Conservation (phyloP, 345 rosid species). For the Salix purpurea region DNA sequence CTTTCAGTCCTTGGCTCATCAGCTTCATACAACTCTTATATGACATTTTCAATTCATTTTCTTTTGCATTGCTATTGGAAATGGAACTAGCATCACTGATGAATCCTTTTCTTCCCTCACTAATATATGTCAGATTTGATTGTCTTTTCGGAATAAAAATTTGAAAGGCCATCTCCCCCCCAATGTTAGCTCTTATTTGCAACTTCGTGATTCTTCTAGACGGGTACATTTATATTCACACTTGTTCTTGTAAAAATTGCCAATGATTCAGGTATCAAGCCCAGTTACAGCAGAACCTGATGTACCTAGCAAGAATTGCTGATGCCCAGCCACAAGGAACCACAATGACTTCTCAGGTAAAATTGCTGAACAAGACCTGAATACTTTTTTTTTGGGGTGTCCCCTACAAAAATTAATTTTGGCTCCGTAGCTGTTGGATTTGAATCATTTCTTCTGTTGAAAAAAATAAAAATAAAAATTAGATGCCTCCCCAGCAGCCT, state of each 20-base stretch:
- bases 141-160: not conserved
- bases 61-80: not conserved
- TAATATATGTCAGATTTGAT: not conserved
- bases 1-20: not conserved
- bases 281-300: slow-evolving; percentile 38
- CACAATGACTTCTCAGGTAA: slow-evolving; percentile 24
- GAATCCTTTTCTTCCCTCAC: not conserved
- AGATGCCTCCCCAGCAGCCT: slow-evolving; percentile 7
- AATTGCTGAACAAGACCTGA: not conserved
- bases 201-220: not conserved
- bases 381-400: not conserved
- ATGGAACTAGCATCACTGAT: not conserved
- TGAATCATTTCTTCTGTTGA: not conserved
- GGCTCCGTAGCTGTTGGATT: not conserved
- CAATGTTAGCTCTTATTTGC: not conserved
- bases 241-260: not conserved
- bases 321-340: slow-evolving; percentile 32
- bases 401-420: not conserved
- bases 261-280: slow-evolving; percentile 31
- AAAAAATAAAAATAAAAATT: not conserved
- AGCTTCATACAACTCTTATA: not conserved
- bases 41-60: not conserved
- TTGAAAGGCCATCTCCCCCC: not conserved
- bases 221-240: not conserved
- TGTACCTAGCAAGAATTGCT: slow-evolving; percentile 36